Base-by-base conservation (phyloP, 2,329 filamentous ascomycete genomes). In the Aureobasidium uvarum region DNA sequence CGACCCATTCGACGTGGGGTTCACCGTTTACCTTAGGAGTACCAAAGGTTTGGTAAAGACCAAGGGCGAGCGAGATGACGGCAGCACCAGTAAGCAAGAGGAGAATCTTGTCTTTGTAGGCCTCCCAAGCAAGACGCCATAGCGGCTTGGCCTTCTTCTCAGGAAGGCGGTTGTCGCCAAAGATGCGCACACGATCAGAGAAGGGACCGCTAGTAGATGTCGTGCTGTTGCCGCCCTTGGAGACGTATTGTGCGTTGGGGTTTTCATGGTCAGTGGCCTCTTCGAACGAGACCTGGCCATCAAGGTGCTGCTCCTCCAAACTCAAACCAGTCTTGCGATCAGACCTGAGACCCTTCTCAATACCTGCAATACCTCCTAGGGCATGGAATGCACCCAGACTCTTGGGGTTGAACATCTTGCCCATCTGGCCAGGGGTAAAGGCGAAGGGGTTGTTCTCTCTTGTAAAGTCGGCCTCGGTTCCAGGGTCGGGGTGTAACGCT, bases 361-460 rank as follows among this genome's bases (percentile, higher is more conserved):
- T 74, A 2, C 91, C 91, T 10, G 78, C 79, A 6, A 94, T 74
- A 56, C 91, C 91, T 64, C 91, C 91, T 2, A 95, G 76, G 6
- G 89, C 89, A 70, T 89, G 86, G 68, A 93, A 92, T 5, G 90
- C 90, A 31, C 85, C 81, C 67, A 90, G 80, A 70, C 84, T 92
- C 77, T 95, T 95, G 0, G 91, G 90, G 69, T 93, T 93, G 60
- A 92, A 81, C 7, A 95, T 78, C 77, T 94, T 94, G 68, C 87
- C 89, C 68, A 97, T 81, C 73, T 96, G 88, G 16, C 93, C 92
- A 13, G 88, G 88, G 1, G 87, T 86, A 74, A 92, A 96, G 18
- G 91, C 92, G 72, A 96, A 96, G 0, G 89, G 89, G 74, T 95
- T 96, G 74, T 92, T 82, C 6, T 88, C 83, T 13, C 94, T 83